Evolutionary conservation across 2,329 filamentous ascomycete species (phyloP).

Genomic region (Ophiostoma australiae): DNA sequence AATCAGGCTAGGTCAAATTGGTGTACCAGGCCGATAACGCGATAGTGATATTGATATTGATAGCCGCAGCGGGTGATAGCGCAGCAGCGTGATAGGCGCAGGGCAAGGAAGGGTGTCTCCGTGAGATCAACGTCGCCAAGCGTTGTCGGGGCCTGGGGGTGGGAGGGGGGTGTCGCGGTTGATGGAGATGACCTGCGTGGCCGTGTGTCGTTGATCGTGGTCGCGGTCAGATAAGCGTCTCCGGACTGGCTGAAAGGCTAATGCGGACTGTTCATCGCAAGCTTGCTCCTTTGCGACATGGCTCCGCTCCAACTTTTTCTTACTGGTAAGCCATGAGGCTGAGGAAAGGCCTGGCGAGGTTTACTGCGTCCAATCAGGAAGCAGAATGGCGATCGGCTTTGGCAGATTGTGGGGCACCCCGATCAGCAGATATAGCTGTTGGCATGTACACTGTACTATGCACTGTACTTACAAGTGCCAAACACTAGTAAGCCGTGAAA

Average conservation of each 20-base stretch:
- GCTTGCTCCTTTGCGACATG: constrained; percentile 6
- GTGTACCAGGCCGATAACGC: neutral
- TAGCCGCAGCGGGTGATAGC: neutral
- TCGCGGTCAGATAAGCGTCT: neutral
- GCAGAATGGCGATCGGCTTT: neutral
- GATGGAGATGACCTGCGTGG: neutral
- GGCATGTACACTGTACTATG: neutral
- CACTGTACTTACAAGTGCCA: neutral
- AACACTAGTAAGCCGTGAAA: constrained; percentile 15
- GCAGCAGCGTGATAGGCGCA: neutral
- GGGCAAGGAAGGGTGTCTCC: neutral
- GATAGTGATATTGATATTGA: neutral
- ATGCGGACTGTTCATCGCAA: constrained; percentile 10
- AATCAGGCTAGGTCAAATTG: neutral
- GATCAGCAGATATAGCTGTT: neutral
- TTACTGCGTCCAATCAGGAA: neutral
- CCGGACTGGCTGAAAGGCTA: neutral
- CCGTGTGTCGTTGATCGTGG: neutral
- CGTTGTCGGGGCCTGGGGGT: neutral
- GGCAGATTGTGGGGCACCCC: neutral
- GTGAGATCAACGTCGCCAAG: neutral
- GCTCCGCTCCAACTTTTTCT: constrained; percentile 11
- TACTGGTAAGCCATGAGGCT: constrained; percentile 9
- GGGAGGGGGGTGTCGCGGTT: neutral
- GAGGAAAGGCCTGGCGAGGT: neutral